Percentiles rank a stretch among this genome's conserved stretches.
phyloP scores from a whole-genome alignment of 148 eudicot genomes.

The Selenicereus undatus region DNA sequence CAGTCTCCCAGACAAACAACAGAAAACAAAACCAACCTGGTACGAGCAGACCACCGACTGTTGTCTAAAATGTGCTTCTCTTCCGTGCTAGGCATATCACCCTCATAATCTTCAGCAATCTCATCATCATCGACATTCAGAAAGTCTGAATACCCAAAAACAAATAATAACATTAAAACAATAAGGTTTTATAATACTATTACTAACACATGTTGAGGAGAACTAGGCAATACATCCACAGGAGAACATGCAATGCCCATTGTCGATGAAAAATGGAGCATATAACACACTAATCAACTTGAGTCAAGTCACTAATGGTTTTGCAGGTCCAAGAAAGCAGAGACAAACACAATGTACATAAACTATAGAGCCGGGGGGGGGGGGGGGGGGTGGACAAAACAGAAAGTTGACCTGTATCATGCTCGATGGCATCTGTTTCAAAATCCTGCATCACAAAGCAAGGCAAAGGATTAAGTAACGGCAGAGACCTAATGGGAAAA shows the following conservation, averaged over 20 bases:
- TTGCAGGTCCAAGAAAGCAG: neutral
- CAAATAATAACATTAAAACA: neutral
- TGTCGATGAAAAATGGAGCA: neutral
- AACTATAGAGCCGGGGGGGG: conserved; percentile 8
- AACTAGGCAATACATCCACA: neutral
- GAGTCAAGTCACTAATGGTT: neutral
- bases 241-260: neutral
- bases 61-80: conserved; percentile 58
- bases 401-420: conserved; percentile 79
- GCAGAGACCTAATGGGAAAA: neutral
- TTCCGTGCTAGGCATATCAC: conserved; percentile 52
- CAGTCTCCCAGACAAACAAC: neutral
- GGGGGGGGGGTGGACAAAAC: neutral
- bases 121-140: conserved; percentile 89
- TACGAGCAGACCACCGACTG: conserved; percentile 98
- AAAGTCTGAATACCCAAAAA: conserved; percentile 50
- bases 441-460: conserved; percentile 45
- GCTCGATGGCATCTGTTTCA: conserved; percentile 33
- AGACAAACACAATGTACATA: neutral
- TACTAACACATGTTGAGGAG: neutral
- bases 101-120: conserved; percentile 55
- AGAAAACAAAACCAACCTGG: conserved; percentile 49
- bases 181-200: neutral
- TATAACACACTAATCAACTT: neutral
- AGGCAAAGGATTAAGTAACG: neutral